Percentiles rank a stretch among this genome's conserved stretches.
Conservation (phyloP, 306 rosid species). For the Betula pendula region DNA sequence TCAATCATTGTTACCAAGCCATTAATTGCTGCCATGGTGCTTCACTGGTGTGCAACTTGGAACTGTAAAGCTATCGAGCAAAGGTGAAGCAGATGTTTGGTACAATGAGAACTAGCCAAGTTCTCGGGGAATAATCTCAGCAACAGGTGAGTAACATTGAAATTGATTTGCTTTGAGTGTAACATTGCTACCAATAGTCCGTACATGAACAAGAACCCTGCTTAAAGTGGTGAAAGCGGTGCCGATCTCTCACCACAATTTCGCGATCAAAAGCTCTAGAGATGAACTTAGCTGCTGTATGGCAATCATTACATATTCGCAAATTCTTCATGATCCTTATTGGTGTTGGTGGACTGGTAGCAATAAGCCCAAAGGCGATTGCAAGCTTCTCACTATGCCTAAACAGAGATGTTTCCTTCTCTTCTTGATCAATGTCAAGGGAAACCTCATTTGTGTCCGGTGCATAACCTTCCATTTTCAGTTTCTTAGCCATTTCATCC, state of each 20-base stretch:
- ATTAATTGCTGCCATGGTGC: background rate
- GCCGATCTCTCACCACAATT: conserved; percentile 78
- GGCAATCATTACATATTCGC: conserved; percentile 86
- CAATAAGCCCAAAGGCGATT: conserved; percentile 72
- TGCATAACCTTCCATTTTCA: conserved; percentile 71
- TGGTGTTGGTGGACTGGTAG: conserved; percentile 53
- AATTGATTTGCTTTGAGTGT: background rate
- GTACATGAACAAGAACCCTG: conserved; percentile 68
- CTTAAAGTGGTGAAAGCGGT: conserved; percentile 80
- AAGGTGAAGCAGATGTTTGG: background rate
- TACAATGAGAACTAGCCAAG: background rate
- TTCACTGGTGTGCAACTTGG: background rate
- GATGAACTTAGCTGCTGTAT: conserved; percentile 59
- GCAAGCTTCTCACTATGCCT: conserved; percentile 85
- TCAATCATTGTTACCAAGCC: background rate
- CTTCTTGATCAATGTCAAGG: conserved; percentile 75
- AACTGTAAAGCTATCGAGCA: background rate
- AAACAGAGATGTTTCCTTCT: conserved; percentile 66
- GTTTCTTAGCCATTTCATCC: conserved; percentile 55
- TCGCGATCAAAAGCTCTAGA: conserved; percentile 62
- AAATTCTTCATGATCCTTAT: conserved; percentile 71
- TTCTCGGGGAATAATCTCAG: background rate
- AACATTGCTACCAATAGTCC: conserved; percentile 63
- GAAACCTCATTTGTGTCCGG: conserved; percentile 69
- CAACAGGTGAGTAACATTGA: background rate